Conservation (phyloP, 2,329 filamentous ascomycete genomes). For the Xylariaceae sp. region DNA sequence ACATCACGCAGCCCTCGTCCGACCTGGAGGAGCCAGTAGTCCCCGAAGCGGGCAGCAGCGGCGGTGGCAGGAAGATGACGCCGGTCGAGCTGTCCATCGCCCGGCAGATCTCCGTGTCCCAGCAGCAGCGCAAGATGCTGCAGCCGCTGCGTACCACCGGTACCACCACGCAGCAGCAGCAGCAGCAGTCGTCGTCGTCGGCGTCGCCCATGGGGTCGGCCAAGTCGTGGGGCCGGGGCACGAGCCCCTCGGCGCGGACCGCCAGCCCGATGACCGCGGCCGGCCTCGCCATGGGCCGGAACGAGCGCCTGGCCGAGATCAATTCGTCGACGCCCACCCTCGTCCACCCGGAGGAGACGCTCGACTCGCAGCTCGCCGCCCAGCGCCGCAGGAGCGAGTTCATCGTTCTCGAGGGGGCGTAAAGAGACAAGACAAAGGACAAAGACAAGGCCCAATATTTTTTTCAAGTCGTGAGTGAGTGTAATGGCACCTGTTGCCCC, state of each 20-base stretch:
- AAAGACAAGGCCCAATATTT: no score
- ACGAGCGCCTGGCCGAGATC: slow-evolving; percentile 30
- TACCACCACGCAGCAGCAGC: no score
- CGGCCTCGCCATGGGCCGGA: slow-evolving; percentile 20
- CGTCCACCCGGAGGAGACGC: slow-evolving; percentile 29
- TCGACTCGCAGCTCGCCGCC: slow-evolving; percentile 23
- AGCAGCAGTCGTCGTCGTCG: no score
- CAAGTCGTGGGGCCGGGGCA: slow-evolving; percentile 3
- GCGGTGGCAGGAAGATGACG: slow-evolving; percentile 27
- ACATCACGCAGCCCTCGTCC: slow-evolving; percentile 25
- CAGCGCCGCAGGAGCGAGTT: slow-evolving; percentile 45
- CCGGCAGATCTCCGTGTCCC: slow-evolving; percentile 58
- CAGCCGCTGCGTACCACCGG: slow-evolving; percentile 44
- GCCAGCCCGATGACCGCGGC: slow-evolving; percentile 8
- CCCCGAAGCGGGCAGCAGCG: slow-evolving; percentile 20
- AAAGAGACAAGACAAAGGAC: no score
- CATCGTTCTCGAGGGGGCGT: slow-evolving; percentile 42
- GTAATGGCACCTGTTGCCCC: no score
- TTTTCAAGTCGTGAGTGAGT: no score
- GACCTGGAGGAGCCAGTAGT: slow-evolving; percentile 32
- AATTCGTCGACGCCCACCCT: slow-evolving; percentile 39
- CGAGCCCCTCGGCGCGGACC: slow-evolving; percentile 1
- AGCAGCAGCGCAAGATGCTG: slow-evolving; percentile 52
- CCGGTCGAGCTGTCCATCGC: slow-evolving; percentile 61
- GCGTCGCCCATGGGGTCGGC: slow-evolving; percentile 20